These are phyloP conservation scores for Monilinia fructigena DNA, from an alignment of 2,329 filamentous ascomycete species.

Conservation along the genomic window DNA sequence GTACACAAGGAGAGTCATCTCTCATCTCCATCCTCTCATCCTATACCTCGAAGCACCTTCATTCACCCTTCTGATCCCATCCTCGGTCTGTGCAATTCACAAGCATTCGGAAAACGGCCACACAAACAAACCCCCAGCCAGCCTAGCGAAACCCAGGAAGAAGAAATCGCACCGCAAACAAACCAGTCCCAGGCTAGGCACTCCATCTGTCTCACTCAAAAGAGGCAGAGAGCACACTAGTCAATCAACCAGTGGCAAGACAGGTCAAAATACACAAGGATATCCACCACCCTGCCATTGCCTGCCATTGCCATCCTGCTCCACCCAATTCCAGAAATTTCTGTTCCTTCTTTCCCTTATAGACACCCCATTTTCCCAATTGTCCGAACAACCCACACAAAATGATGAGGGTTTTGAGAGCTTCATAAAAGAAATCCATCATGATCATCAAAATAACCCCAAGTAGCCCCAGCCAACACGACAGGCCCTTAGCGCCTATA, in stretches of 20 bases:
- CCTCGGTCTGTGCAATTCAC: slow-evolving; percentile 3
- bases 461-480: slow-evolving; percentile 16
- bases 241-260: slow-evolving; percentile 9
- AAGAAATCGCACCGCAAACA: slow-evolving; percentile 16
- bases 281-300: slow-evolving; percentile 6
- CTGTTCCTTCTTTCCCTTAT: slow-evolving; percentile 16
- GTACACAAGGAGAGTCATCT: slow-evolving; percentile 18
- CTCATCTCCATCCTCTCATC: slow-evolving; percentile 2
- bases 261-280: slow-evolving; percentile 9
- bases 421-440: slow-evolving; percentile 25
- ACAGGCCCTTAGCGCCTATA: slow-evolving; percentile 20
- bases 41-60: background rate
- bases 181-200: slow-evolving; percentile 8
- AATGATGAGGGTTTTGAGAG: slow-evolving; percentile 6
- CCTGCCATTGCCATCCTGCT: slow-evolving; percentile 6
- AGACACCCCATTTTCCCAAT: slow-evolving; percentile 20
- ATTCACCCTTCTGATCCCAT: background rate
- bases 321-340: slow-evolving; percentile 3
- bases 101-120: slow-evolving; percentile 2
- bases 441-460: slow-evolving; percentile 22
- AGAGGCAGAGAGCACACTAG: slow-evolving; percentile 18
- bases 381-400: slow-evolving; percentile 16
- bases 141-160: background rate
- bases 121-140: background rate
- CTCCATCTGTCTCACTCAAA: slow-evolving; percentile 10